Evolutionary conservation across 352 stramenopile genomes (phyloP), one percentile per base, ranked within the genome.

Genomic region (Phytophthora foliorum): DNA sequence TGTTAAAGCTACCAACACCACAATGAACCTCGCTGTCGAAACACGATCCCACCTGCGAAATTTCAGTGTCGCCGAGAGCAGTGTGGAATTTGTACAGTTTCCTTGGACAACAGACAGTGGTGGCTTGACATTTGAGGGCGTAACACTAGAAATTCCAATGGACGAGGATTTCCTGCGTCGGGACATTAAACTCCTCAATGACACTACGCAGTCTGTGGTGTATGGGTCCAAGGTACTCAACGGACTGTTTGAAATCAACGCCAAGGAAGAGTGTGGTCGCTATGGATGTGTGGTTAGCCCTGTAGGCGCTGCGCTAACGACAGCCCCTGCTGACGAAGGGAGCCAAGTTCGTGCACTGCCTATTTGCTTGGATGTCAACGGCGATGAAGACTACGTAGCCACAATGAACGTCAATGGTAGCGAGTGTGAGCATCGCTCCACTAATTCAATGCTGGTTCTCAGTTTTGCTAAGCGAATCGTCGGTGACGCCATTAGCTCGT

Each of bases 191-290:
- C 29, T 89, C 0, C 11, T 45, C 1, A 68, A 77, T 7, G 69
- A 81, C 27, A 80, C 74, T 13, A 89, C 80, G 1, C 42, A 74
- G 24, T 75, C 68, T 24, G 72, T 80, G 22, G 25, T 72, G 3
- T 80, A 80, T 46, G 72, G 72, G n/a, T 52, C 58, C 11, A 27
- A 67, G 11, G 72, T 57, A 1, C 58, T 57, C 3, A 34, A 57
- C 8, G 66, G 55, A 0, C 44, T 78, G 8, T 89, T 88, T 58
- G 63, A 88, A 53, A 86, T 89, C 50, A 89, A 89, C 48, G 56
- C 81, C 1, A 87, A 87, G 52, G 81, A 89, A 22, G 81, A 87
- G 25, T 89, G 81, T 46, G 77, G 78, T 21, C 68, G 72, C n/a
- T 61, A 63, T 36, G 78, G 69, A 27, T 89, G 81, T 29, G 53